A percentile compares a stretch with the other conserved stretches of the same genome.
These are phyloP conservation scores for Termitomyces sp. DNA, from an alignment of 768 basidiomycete species.

Conservation along the genomic window DNA sequence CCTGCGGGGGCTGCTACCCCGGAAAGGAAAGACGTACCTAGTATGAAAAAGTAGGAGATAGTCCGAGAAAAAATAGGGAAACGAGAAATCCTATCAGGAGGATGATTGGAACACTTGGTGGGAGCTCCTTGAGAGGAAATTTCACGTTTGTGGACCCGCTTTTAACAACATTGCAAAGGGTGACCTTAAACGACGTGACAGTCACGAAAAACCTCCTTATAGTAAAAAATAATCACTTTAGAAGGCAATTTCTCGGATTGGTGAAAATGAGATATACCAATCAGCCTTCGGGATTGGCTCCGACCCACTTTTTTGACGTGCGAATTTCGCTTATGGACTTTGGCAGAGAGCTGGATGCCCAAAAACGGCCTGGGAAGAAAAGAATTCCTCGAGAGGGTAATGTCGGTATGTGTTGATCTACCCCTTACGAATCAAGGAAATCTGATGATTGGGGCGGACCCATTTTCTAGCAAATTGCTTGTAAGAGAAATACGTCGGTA, in stretches of 20 bases:
- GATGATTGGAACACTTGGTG: conserved; percentile 1
- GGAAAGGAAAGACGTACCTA: conserved; percentile 17
- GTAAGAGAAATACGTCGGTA: neutral
- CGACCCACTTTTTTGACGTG: conserved; percentile 25
- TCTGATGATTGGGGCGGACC: conserved; percentile 21
- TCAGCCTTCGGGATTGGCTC: conserved; percentile 24
- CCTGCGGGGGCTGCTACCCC: neutral
- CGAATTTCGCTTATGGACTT: conserved; percentile 11
- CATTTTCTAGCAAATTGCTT: conserved; percentile 14
- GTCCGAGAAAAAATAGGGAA: neutral
- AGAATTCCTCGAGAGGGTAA: conserved; percentile 15
- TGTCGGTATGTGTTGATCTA: conserved; percentile 11
- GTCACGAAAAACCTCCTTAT: conserved; percentile 11
- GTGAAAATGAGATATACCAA: conserved; percentile 16
- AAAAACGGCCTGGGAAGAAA: conserved; percentile 1
- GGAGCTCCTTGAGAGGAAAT: conserved; percentile 15
- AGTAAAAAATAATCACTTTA: conserved; percentile 12
- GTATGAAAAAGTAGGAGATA: neutral
- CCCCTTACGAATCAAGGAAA: conserved; percentile 6
- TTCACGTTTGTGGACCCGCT: conserved; percentile 6
- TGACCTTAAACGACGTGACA: conserved; percentile 12
- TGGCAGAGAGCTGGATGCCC: conserved; percentile 10
- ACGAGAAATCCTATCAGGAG: neutral
- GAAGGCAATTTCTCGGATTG: conserved; percentile 16
- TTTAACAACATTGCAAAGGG: conserved; percentile 14